Conservation (phyloP, 2,329 filamentous ascomycete genomes). For the Neobulgaria alba region DNA sequence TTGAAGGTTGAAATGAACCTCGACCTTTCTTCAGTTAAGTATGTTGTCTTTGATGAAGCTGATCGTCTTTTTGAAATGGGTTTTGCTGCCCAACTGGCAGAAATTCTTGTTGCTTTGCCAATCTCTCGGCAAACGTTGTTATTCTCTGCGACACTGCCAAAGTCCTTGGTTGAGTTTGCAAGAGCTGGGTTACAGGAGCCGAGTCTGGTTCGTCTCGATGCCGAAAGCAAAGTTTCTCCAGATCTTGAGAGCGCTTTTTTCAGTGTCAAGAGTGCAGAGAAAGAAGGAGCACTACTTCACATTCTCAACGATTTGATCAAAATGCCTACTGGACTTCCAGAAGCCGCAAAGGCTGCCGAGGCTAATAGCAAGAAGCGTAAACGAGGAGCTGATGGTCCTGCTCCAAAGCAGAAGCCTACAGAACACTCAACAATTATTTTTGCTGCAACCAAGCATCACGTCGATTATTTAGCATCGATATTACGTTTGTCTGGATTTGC, state of each 20-base stretch:
- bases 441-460: conserved; percentile 90
- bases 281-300: conserved; percentile 85
- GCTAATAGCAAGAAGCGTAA: conserved; percentile 62
- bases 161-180: conserved; percentile 92
- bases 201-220: conserved; percentile 79
- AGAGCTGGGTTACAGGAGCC: conserved; percentile 89
- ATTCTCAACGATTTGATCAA: conserved; percentile 88
- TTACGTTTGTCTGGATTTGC: conserved; percentile 76
- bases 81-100: conserved; percentile 84
- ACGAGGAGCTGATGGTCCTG: conserved; percentile 44
- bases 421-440: conserved; percentile 93
- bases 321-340: conserved; percentile 63
- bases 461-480: conserved; percentile 83
- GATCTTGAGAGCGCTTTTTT: conserved; percentile 96
- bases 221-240: conserved; percentile 91
- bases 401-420: conserved; percentile 63
- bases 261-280: conserved; percentile 82
- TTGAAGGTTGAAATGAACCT: conserved; percentile 94
- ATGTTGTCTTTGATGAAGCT: conserved; percentile 96
- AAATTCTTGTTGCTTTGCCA: conserved; percentile 86
- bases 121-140: conserved; percentile 78
- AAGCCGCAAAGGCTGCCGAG: conserved; percentile 34
- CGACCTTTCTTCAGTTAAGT: conserved; percentile 82
- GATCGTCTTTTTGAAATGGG: conserved; percentile 98
- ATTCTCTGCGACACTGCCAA: conserved; percentile 91